A percentile compares a stretch with the other conserved stretches of the same genome.
These are phyloP conservation scores for Lactuca saligna DNA, from an alignment of 129 eudicot species.

Conservation along the genomic window DNA sequence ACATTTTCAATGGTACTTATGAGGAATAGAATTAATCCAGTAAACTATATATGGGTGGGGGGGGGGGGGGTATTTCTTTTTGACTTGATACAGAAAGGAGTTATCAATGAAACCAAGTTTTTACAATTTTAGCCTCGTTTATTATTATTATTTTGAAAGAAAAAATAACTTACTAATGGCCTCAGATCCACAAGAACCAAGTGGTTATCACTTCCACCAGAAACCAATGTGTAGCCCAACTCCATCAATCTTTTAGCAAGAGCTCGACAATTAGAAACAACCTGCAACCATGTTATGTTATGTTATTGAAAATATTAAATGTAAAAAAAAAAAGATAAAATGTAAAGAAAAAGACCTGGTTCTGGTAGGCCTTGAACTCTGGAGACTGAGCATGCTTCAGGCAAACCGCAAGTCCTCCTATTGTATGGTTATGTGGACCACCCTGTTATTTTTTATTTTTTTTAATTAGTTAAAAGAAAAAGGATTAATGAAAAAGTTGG, in stretches of 20 bases:
- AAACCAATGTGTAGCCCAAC: slow-evolving; percentile 81
- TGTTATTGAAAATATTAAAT: background rate
- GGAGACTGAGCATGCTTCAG: slow-evolving; percentile 91
- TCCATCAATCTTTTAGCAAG: slow-evolving; percentile 65
- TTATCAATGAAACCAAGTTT: background rate
- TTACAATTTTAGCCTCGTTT: too few relatives aligned
- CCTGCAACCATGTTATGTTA: slow-evolving; percentile 44
- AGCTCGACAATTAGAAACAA: slow-evolving; percentile 86
- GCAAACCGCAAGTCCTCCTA: slow-evolving; percentile 91
- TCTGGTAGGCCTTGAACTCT: slow-evolving; percentile 81
- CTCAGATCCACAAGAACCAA: slow-evolving; percentile 93
- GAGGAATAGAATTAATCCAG: too few relatives aligned
- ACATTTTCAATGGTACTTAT: too few relatives aligned
- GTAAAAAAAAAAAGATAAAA: too few relatives aligned
- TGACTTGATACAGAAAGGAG: too few relatives aligned
- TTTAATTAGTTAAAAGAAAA: background rate
- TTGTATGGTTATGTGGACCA: slow-evolving; percentile 98
- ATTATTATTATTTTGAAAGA: background rate
- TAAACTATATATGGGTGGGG: too few relatives aligned
- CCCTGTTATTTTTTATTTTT: slow-evolving; percentile 50
- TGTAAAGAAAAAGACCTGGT: slow-evolving; percentile 48
- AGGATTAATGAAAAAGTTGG: background rate
- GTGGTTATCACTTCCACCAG: slow-evolving; percentile 98
- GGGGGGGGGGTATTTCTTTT: too few relatives aligned
- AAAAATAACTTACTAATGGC: slow-evolving; percentile 54